Conservation (phyloP, 1,284 basidiomycete species). For the Sanghuangporus weigelae region DNA sequence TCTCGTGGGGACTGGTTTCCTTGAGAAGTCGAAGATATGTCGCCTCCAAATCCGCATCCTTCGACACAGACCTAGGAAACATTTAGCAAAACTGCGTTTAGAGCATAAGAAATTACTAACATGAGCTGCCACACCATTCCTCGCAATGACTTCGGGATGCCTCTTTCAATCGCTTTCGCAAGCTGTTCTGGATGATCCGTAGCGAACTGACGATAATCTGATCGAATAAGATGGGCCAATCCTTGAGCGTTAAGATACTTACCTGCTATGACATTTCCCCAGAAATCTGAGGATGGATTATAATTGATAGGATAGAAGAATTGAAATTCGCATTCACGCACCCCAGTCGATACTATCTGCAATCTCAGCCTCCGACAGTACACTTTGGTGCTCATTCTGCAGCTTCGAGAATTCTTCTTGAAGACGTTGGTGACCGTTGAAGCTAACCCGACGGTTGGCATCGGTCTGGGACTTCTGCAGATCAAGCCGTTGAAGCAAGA, state of each 20-base stretch:
- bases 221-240: neutral
- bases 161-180: constrained; percentile 86
- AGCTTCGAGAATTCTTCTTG: constrained; percentile 65
- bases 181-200: constrained; percentile 73
- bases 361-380: constrained; percentile 16
- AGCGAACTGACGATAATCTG: constrained; percentile 85
- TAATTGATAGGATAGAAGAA: constrained; percentile 9
- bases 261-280: constrained; percentile 93
- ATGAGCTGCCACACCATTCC: constrained; percentile 99
- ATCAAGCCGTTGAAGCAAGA: constrained; percentile 47
- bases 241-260: constrained; percentile 11
- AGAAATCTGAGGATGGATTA: constrained; percentile 70
- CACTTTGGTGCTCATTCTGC: constrained; percentile 32
- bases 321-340: constrained; percentile 26
- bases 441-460: constrained; percentile 37
- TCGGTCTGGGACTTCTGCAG: constrained; percentile 33
- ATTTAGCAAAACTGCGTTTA: constrained; percentile 11
- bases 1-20: constrained; percentile 84
- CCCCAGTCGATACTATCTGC: constrained; percentile 69
- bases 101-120: constrained; percentile 37
- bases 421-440: constrained; percentile 62
- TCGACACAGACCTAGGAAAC: constrained; percentile 72
- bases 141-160: constrained; percentile 81
- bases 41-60: constrained; percentile 83
- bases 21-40: constrained; percentile 84